Base-by-base conservation (phyloP, 768 basidiomycete species). In the Pleurotus tuoliensis region DNA sequence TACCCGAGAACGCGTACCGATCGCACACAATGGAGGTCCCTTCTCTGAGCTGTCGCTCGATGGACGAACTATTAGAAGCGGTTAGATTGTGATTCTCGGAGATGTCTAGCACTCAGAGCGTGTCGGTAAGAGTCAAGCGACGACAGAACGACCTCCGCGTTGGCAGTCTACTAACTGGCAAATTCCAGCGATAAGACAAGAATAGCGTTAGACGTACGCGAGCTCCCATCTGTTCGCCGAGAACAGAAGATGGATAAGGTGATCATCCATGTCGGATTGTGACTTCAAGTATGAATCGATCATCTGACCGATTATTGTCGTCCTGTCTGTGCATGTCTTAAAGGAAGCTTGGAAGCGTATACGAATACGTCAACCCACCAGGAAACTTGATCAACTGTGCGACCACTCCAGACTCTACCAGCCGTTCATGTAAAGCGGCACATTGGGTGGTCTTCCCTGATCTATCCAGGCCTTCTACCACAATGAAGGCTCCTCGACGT, bases 171-270 rank as follows among this genome's bases (percentile, higher is more conserved):
- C 30, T 11, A 8, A 1, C 30, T 44, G n/a, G 12, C 20, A 44
- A 22, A 44, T 44, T 16, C 8, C 41, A 44, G 20, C 20, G 20
- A 44, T 44, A 44, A 44, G 24, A 25, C 5, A 24, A 44, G 27
- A 39, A 18, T 30, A 22, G 27, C 46, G 39, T 4, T 5, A 20
- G 25, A 76, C 83, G 55, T 66, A 96, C 92, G 88, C 87, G 59
- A 89, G 82, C 68, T 98, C 95, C 97, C 97, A 98, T 37, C 96
- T 82, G 67, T 99, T 99, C 2, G 95, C 97, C 44, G 93, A 88
- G 77, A 99, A 98, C 56, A 99, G 81, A 3, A 98, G 83, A 67
- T 98, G 96, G 48, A 98, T 86, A 1, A 87, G 90, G 59, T 78
- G 88, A 72, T 98, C 94, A 69, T 96, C 94, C 49, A 99, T 79